Base-by-base conservation (phyloP, 495 filamentous ascomycete genomes). In the Aspergillus wentii region DNA sequence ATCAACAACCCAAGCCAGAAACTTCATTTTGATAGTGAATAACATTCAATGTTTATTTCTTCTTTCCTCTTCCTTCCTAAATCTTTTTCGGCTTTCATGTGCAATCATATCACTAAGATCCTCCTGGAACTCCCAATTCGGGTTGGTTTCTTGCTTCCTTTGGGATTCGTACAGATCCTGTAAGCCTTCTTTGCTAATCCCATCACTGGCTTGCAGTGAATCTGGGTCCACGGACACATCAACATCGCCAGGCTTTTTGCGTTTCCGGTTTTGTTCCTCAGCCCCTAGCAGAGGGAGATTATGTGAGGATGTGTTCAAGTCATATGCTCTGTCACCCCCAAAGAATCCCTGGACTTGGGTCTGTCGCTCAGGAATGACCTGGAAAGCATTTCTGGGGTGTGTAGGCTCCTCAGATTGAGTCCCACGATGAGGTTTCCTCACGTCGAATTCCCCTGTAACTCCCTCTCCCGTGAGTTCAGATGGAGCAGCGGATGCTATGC, bases 71-170 rank as follows among this genome's bases (percentile, higher is more conserved):
- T 96, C 89, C 46, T 81, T 74, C 71, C 87, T 89, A 56, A 86
- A 71, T 60, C 88, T 72, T 68, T 96, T 96, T 39, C 87, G 76
- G 56, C 82, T 89, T 63, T 97, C 92, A 46, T 83, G 81, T 21
- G 88, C 89, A 71, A 97, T 95, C 91, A 98, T 95, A 53, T 94
- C 85, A 56, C 82, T 94, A 33, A 98, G 62, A 59, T 95, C 92
- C 52, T 97, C 92, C 59, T 95, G 86, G 61, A 90, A 87, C 8
- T 76, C 78, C 80, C 88, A 92, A 44, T 82, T 73, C 0, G 61
- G 57, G 11, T 82, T 75, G 19, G 78, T 75, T 43, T 90, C 78
- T 54, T 86, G 80, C 45, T 85, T 75, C 53, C 79, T 76, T 43
- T 85, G 72, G 8, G 78, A 76, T 43, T 97, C 90, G 49, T 90